Evolutionary conservation across 2,329 filamentous ascomycete genomes (phyloP).

Genomic region (Penicillium sp.): DNA sequence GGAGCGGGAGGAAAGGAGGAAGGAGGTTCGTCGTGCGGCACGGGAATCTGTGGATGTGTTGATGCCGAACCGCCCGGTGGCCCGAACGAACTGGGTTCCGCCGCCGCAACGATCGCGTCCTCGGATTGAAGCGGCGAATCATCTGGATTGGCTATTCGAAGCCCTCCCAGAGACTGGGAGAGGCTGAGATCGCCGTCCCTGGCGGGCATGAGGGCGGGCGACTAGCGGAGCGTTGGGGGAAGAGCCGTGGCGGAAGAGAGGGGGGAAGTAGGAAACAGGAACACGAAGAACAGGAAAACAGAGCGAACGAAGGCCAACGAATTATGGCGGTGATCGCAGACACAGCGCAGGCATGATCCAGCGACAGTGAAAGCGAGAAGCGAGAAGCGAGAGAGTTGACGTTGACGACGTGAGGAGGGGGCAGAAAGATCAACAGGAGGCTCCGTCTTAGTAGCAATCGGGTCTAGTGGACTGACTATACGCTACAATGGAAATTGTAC

Average conservation of each 20-base stretch:
- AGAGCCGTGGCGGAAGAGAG: conserved; percentile 5
- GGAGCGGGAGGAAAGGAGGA: conserved; percentile 22
- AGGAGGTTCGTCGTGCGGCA: conserved; percentile 19
- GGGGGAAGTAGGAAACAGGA: conserved; percentile 7
- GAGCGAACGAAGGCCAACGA: conserved; percentile 18
- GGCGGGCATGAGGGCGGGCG: conserved; percentile 31
- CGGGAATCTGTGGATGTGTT: conserved; percentile 21
- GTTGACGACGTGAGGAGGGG: conserved; percentile 10
- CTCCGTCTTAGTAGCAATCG: conserved; percentile 18
- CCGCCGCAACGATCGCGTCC: conserved; percentile 31
- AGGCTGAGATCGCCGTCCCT: conserved; percentile 95
- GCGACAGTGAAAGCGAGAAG: conserved; percentile 11
- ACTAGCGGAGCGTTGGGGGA: conserved; percentile 5
- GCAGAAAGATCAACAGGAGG: conserved; percentile 25
- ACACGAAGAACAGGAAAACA: conserved; percentile 12
- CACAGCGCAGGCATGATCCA: conserved; percentile 33
- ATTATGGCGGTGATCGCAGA: conserved; percentile 35
- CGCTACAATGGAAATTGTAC: too few species aligned
- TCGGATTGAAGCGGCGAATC: conserved; percentile 55
- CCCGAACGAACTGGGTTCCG: conserved; percentile 21
- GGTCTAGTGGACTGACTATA: too few species aligned
- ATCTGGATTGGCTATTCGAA: conserved; percentile 96
- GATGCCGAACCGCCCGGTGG: conserved; percentile 24
- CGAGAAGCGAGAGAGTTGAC: conserved; percentile 4
- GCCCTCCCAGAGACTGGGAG: conserved; percentile 84